phyloP scores from a whole-genome alignment of 2,329 filamentous ascomycete genomes.

The Xylaria multiplex region DNA sequence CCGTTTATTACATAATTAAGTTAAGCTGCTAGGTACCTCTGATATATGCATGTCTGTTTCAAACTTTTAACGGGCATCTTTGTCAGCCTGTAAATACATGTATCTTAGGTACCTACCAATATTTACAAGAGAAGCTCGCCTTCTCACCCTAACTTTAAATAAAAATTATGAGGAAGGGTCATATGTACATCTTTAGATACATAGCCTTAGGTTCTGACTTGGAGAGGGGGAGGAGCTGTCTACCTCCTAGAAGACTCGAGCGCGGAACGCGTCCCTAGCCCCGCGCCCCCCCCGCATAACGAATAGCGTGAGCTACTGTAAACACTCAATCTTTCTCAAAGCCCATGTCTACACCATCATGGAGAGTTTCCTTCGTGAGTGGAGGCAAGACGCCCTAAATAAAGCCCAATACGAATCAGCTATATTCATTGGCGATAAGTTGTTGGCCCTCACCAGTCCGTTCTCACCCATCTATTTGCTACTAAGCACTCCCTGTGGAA shows the following conservation, averaged over 20 bases:
- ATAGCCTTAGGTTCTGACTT: background rate
- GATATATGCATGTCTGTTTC: no score
- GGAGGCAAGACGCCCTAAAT: slow-evolving; percentile 94
- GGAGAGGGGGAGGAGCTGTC: background rate
- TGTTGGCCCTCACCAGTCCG: slow-evolving; percentile 90
- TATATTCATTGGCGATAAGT: slow-evolving; percentile 96
- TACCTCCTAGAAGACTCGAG: background rate
- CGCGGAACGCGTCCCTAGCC: slow-evolving; percentile 18
- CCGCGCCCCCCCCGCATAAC: slow-evolving; percentile 21
- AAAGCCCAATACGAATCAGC: slow-evolving; percentile 97
- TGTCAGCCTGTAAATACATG: background rate
- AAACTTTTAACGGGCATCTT: no score
- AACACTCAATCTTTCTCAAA: slow-evolving; percentile 20
- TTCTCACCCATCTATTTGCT: slow-evolving; percentile 34
- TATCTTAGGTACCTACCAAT: background rate
- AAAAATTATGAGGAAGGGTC: no score
- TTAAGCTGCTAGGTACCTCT: background rate
- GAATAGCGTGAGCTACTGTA: slow-evolving; percentile 18
- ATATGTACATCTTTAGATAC: background rate
- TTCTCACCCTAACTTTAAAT: no score
- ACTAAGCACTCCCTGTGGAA: background rate
- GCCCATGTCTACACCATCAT: slow-evolving; percentile 58
- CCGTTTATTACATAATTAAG: no score
- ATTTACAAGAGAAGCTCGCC: no score
- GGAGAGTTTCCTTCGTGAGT: slow-evolving; percentile 93